Percentiles rank a stretch among this genome's conserved stretches.
Conservation (phyloP, 306 rosid genomes). For the Boehmeria nivea region DNA sequence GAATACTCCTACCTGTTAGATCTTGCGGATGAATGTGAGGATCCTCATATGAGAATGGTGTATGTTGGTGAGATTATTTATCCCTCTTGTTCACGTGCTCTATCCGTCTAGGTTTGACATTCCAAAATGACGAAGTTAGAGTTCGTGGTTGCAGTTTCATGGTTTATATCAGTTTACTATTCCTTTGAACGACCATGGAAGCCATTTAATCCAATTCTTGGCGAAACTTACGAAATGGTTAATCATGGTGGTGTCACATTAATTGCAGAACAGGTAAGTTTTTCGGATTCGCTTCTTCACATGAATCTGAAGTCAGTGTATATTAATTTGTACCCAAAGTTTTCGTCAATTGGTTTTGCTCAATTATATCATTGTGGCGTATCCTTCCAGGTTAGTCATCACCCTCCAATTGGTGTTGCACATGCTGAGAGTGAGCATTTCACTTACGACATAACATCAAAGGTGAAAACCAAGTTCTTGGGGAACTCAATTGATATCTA, state of each 20-base stretch:
- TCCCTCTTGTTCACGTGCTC: background rate
- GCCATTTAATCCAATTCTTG: conserved; percentile 96
- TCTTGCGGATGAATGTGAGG: conserved; percentile 75
- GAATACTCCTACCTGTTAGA: conserved; percentile 84
- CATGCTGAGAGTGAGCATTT: conserved; percentile 91
- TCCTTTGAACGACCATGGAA: conserved; percentile 92
- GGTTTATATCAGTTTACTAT: conserved; percentile 87
- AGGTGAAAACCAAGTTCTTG: conserved; percentile 83
- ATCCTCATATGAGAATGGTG: conserved; percentile 72
- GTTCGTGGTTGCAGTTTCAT: conserved; percentile 55
- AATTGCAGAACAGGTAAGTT: conserved; percentile 75
- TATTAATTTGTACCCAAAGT: background rate
- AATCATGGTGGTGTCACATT: conserved; percentile 70
- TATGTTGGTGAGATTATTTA: conserved; percentile 56
- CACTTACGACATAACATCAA: conserved; percentile 76
- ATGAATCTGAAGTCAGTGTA: background rate
- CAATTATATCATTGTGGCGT: background rate
- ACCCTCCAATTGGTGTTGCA: conserved; percentile 94
- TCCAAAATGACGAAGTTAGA: background rate
- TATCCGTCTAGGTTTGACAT: background rate
- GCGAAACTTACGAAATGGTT: conserved; percentile 82
- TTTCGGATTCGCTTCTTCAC: background rate
- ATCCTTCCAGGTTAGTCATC: conserved; percentile 80
- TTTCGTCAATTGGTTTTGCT: background rate
- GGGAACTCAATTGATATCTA: conserved; percentile 85